phyloP scores from a whole-genome alignment of 2,329 filamentous ascomycete species.

The Paraphoma chrysanthemicola region DNA sequence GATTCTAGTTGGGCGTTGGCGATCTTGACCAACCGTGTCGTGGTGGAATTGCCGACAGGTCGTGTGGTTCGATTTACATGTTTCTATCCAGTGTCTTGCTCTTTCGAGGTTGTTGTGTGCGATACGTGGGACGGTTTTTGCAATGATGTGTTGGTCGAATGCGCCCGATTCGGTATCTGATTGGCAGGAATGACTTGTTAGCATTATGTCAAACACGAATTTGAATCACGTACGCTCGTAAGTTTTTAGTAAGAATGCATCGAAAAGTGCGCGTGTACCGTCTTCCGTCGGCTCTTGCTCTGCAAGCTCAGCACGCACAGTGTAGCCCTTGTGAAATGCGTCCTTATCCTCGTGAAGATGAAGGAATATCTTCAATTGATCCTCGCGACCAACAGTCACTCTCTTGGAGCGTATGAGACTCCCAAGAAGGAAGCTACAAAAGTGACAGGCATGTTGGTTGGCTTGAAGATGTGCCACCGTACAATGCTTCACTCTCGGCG shows the following conservation, averaged over 20 bases:
- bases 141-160: conserved; percentile 5
- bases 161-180: not conserved
- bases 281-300: not conserved
- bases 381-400: not conserved
- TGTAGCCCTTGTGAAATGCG: not conserved
- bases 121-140: not conserved
- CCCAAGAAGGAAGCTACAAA: not conserved
- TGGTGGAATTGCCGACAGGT: conserved; percentile 8
- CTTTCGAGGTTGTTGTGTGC: conserved; percentile 6
- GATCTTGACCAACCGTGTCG: not conserved
- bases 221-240: not conserved
- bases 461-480: not conserved
- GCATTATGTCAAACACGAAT: not conserved
- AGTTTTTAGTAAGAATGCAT: not conserved
- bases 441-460: not conserved
- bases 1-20: conserved; percentile 6
- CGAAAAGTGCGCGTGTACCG: not conserved
- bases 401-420: not conserved
- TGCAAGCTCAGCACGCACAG: not conserved
- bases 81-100: conserved; percentile 10
- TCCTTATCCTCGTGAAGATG: not conserved
- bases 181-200: not conserved
- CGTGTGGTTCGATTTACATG: conserved; percentile 2
- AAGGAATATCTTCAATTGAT: not conserved
- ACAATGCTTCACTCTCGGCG: not conserved